A percentile compares a stretch with the other conserved stretches of the same genome.
Evolutionary conservation across 495 filamentous ascomycete genomes (phyloP).

Genomic region (Aspergillus panamensis): DNA sequence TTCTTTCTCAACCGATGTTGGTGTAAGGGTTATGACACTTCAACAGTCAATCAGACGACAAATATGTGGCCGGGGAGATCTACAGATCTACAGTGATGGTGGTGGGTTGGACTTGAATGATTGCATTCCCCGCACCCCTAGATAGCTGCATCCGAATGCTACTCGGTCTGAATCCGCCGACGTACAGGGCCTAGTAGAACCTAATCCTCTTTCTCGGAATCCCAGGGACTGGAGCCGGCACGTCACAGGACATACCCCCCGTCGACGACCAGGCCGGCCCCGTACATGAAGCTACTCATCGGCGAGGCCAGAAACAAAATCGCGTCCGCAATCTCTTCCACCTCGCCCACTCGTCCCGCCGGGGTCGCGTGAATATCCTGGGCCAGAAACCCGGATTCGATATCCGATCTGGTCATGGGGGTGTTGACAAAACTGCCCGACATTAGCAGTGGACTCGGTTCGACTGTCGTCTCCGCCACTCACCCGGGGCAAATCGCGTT

Average conservation of each 20-base stretch:
- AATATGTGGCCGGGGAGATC: too few relatives aligned
- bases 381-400: background rate
- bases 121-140: too few relatives aligned
- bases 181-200: too few relatives aligned
- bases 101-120: too few relatives aligned
- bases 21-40: too few relatives aligned
- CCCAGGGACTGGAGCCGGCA: too few relatives aligned
- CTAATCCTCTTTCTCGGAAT: too few relatives aligned
- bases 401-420: background rate
- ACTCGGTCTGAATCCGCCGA: too few relatives aligned
- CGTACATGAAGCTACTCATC: conserved; percentile 39
- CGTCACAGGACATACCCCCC: background rate
- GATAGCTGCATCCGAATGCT: too few relatives aligned
- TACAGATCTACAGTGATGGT: too few relatives aligned
- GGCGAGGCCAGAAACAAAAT: conserved; percentile 58
- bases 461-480: background rate
- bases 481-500: conserved; percentile 6
- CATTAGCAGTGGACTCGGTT: background rate
- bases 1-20: too few relatives aligned
- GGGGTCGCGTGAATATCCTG: conserved; percentile 41
- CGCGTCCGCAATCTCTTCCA: conserved; percentile 66
- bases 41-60: too few relatives aligned
- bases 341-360: conserved; percentile 51
- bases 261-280: conserved; percentile 18
- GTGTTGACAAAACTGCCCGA: background rate